A percentile compares a stretch with the other conserved stretches of the same genome.
Evolutionary conservation across 768 basidiomycete genomes (phyloP).

Genomic region (Leccinum boreale): DNA sequence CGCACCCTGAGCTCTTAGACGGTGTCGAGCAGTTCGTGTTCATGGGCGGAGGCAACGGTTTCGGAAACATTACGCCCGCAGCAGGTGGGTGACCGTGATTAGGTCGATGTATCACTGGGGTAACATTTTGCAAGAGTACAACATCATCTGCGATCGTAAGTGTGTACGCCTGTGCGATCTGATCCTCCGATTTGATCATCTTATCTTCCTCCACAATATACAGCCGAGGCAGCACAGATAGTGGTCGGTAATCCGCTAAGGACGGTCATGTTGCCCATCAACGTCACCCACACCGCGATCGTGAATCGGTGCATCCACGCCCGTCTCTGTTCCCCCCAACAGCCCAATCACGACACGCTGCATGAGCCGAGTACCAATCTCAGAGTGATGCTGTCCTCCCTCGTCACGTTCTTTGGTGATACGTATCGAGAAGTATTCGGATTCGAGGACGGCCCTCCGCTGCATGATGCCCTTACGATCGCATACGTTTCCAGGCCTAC

Average conservation of each 20-base stretch:
- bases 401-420: conserved; percentile 71
- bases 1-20: conserved; percentile 51
- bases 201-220: background rate
- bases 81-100: conserved; percentile 44
- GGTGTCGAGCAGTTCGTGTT: conserved; percentile 53
- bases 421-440: conserved; percentile 71
- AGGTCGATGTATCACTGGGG: background rate
- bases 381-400: conserved; percentile 69
- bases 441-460: conserved; percentile 82
- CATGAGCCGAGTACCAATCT: conserved; percentile 42
- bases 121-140: conserved; percentile 55
- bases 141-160: conserved; percentile 80
- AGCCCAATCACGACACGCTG: conserved; percentile 17
- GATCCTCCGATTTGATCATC: background rate
- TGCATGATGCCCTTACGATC: conserved; percentile 84
- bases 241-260: conserved; percentile 70
- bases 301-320: conserved; percentile 55
- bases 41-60: conserved; percentile 89
- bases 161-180: background rate
- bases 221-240: conserved; percentile 82
- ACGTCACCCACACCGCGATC: conserved; percentile 85
- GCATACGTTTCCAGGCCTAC: conserved; percentile 71
- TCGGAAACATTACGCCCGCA: conserved; percentile 76
- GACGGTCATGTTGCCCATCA: conserved; percentile 77
- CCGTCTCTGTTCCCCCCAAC: conserved; percentile 47